Base-by-base conservation (phyloP, 75 land plant species). In the Selaginella tamariscina region DNA sequence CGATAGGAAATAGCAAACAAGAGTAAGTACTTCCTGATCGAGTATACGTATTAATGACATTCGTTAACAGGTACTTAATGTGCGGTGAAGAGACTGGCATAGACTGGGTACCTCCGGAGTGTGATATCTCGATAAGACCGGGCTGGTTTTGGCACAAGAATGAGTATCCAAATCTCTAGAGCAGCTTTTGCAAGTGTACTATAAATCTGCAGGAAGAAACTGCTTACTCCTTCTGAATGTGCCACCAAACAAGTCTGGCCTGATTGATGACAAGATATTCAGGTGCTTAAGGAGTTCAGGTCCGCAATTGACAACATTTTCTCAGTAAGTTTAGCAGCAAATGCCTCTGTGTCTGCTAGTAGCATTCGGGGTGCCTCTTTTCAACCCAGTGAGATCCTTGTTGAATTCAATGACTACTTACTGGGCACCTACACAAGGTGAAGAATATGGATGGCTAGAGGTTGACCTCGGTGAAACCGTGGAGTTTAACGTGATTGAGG, bases 71-170 rank as follows among this genome's bases (percentile, higher is more conserved):
- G 27, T 92, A 92, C 32, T 63, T 89, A 54, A 82, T 79, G 65
- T 74, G 60, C 2, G 97, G 97, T 0, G 97, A 92, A 54, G 73
- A 75, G 21, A 29, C 56, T 32, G 97, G 97, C 27, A 69, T 76
- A 0, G 84, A 92, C 70, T 92, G 97, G 97, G 72, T 88, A 39
- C 97, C 94, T 20, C 66, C 97, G 26, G 97, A 92, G 68, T 92
- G 97, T 54, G 94, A 92, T 49, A 90, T 92, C 1, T 88, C 97
- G 1, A 86, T 92, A 57, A 67, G 97, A 21, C 59, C 55, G 0
- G 97, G 97, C 0, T 92, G 97, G 97, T 92, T 92, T 71, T 92
- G 97, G 97, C 97, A 92, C 70, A 71, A 68, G 24, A 39, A 81
- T 26, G 70, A 92, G 72, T 27, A 74, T 24, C 97, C 2, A 86